Evolutionary conservation across 257 asterid species (phyloP), one percentile per base, ranked within the genome.

Genomic region (Fraxinus anomala): DNA sequence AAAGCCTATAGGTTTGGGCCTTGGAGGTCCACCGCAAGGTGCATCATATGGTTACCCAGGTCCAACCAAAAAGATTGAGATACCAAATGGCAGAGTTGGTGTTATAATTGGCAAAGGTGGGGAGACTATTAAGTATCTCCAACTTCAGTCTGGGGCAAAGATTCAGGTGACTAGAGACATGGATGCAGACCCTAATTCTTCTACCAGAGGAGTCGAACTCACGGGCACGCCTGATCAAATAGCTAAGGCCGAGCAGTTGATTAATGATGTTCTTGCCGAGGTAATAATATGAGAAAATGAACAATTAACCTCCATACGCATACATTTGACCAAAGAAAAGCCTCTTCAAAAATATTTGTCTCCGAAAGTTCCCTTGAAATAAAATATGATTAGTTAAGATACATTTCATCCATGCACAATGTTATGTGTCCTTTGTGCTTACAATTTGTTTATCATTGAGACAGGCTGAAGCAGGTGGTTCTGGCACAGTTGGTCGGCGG

Each of bases 101-200:
- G 96, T 93, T 24, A 91, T 93, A 70, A 93, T 95, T 80, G 98
- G 98, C 37, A 91, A 90, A 86, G 97, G 92, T 36, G 99, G 98
- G 0, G 99, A 95, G 79, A 95, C 98, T 44, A 93, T 95, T 75
- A 95, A 93, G 84, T 86, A 87, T 67, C 96, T 93, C 72, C 97
- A 95, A 75, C 79, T 78, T 67, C 93, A 89, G 83, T 91, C 98
- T 17, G 98, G 99, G 37, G 97, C 99, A 24, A 94, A 92, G 84
- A 93, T 95, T 87, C 98, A 95, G 88, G 97, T 93, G 69, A 94
- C 98, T 0, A 86, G 94, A 84, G 97, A 91, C 75, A 88, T 86
- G 91, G 96, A 92, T 73, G 90, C 96, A 0, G 95, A 91, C 68
- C 96, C 97, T n/a, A 85, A 89, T 80, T 87, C 96, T 78, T 65